Base-by-base conservation (phyloP, 2,329 filamentous ascomycete genomes). In the Arthrobotrys conoides region DNA sequence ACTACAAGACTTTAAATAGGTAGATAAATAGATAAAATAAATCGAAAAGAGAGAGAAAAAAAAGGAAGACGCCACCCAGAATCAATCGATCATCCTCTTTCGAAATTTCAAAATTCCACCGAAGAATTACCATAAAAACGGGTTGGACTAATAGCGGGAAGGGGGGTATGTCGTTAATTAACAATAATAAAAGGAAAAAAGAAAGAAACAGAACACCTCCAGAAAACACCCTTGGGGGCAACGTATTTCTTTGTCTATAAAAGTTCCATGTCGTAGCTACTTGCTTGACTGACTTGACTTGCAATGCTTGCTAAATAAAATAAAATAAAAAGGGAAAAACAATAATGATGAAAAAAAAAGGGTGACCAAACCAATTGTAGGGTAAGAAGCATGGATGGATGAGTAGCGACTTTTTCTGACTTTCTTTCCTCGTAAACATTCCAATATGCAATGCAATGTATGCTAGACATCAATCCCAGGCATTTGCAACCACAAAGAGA, bases 181-280 rank as follows among this genome's bases (percentile, higher is more conserved):
- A 24, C 6, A 63, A 63, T 30, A 63, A 20, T 4, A 18, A 51
- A 2, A 38, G 49, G 51, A 51, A 61, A 24, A 61, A 53, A 41
- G 6, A 20, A 24, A 9, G 5, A 18, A 3, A 36, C 9, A 69
- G 48, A 69, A 51, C 33, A 18, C 48, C 36, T 68, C 49, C 38
- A 24, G n/a, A n/a, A 24, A 59, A 57, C 51, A 48, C 66, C 66
- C 66, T 49, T 24, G 67, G 4, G 55, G 49, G 65, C 36, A 36
- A 6, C 27, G 36, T 49, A 24, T 33, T 30, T 63, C 59, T 65
- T 61, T 72, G 38, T 72, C 51, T 72, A 64, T 49, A 71, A 53
- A 44, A 55, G 22, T 30, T 59, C 33, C 53, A 59, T 59, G 18
- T 41, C 53, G 10, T 41, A 22, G 30, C 30, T 18, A 41, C 38